Conservation (phyloP, 192 early-diverging fungal species). For the Diversispora epigaea region DNA sequence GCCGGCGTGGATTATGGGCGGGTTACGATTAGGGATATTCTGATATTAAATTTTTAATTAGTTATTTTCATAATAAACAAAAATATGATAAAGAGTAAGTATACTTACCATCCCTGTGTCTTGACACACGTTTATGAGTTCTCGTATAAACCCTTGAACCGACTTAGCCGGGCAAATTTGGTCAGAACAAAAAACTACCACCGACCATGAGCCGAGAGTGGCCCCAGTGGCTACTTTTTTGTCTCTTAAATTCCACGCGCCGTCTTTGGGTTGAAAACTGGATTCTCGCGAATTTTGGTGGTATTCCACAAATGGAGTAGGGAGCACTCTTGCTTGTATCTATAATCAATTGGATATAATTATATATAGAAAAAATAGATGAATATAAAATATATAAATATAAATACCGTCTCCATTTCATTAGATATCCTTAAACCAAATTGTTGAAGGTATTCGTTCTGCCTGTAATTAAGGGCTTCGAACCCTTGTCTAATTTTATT, state of each 20-base stretch:
- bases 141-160: slow-evolving; percentile 72
- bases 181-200: slow-evolving; percentile 74
- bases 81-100: no score
- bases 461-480: slow-evolving; percentile 61
- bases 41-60: no score
- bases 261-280: slow-evolving; percentile 57
- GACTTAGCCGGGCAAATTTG: slow-evolving; percentile 48
- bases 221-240: slow-evolving; percentile 76
- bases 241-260: slow-evolving; percentile 87
- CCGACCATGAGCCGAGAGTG: slow-evolving; percentile 73
- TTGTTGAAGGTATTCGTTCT: slow-evolving; percentile 70
- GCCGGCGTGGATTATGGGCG: slow-evolving; percentile 43
- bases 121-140: slow-evolving; percentile 69
- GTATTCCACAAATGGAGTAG: slow-evolving; percentile 75
- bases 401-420: slow-evolving; percentile 66
- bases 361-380: no score
- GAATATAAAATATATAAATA: no score
- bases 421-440: slow-evolving; percentile 72
- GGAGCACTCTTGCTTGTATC: slow-evolving; percentile 67
- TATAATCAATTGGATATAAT: slow-evolving; percentile 32
- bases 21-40: no score
- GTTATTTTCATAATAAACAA: no score
- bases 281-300: slow-evolving; percentile 45
- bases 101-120: slow-evolving; percentile 70
- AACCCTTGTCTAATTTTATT: slow-evolving; percentile 80